A percentile compares a stretch with the other conserved stretches of the same genome.
Conservation (phyloP, 2,329 filamentous ascomycete species). For the Rugonectria rugulosa region DNA sequence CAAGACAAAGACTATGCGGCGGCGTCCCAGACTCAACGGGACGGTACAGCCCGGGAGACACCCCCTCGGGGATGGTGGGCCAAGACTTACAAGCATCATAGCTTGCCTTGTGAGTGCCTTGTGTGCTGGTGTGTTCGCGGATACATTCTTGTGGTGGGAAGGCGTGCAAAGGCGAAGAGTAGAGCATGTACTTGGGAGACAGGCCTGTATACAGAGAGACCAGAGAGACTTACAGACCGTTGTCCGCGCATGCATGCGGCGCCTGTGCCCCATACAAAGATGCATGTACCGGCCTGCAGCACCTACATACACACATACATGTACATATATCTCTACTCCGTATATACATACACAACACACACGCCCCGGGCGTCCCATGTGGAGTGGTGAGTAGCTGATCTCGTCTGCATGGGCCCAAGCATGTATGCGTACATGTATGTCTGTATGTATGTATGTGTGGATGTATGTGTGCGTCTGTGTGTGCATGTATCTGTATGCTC, state of each 20-base stretch:
- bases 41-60: slow-evolving; percentile 24
- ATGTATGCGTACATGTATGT: background rate
- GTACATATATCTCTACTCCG: no score
- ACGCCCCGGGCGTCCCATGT: slow-evolving; percentile 6
- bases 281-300: background rate
- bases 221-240: slow-evolving; percentile 20
- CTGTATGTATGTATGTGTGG: no score
- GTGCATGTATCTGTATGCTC: background rate
- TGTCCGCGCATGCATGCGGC: slow-evolving; percentile 10
- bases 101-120: slow-evolving; percentile 32
- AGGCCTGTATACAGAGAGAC: slow-evolving; percentile 7
- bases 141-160: slow-evolving; percentile 24
- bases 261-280: background rate
- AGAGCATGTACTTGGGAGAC: background rate
- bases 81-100: slow-evolving; percentile 27
- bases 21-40: slow-evolving; percentile 29
- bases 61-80: slow-evolving; percentile 25
- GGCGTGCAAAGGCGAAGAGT: slow-evolving; percentile 29
- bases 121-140: slow-evolving; percentile 32
- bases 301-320: no score
- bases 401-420: background rate
- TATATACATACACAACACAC: no score
- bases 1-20: slow-evolving; percentile 23
- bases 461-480: no score
- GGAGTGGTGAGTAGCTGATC: background rate